Evolutionary conservation across 2,329 filamentous ascomycete genomes (phyloP).

Genomic region (Calonectria honghensis): DNA sequence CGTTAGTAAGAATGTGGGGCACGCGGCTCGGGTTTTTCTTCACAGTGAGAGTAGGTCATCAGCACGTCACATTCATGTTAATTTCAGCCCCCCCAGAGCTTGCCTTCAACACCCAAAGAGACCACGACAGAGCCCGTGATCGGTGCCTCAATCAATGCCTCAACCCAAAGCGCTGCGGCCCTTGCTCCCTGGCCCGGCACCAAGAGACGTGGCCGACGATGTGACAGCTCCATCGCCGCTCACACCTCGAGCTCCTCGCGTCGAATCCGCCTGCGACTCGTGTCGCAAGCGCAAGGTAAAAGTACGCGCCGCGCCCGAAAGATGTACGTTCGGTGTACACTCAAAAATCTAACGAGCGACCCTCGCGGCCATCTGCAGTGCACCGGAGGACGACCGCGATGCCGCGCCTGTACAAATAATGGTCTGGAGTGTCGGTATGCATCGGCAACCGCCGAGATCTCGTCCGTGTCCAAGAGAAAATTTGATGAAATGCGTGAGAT

Average conservation of each 20-base stretch:
- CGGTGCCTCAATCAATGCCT: neutral
- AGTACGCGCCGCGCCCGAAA: neutral
- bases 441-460: neutral
- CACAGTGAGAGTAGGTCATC: neutral
- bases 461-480: neutral
- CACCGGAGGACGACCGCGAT: neutral
- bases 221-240: neutral
- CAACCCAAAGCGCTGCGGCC: neutral
- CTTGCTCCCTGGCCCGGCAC: neutral
- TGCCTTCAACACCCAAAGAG: neutral
- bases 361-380: neutral
- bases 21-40: neutral
- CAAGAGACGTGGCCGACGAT: neutral
- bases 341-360: neutral
- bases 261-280: neutral
- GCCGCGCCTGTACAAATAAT: neutral
- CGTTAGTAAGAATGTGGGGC: neutral
- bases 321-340: neutral
- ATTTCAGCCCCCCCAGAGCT: neutral
- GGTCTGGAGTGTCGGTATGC: neutral
- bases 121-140: too few species aligned
- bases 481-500: neutral
- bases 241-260: neutral
- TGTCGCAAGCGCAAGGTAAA: slow-evolving; percentile 2
- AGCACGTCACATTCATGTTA: neutral